Evolutionary conservation across 2,329 filamentous ascomycete genomes (phyloP), one percentile per base, ranked within the genome.

Genomic region (Fusarium falciforme): DNA sequence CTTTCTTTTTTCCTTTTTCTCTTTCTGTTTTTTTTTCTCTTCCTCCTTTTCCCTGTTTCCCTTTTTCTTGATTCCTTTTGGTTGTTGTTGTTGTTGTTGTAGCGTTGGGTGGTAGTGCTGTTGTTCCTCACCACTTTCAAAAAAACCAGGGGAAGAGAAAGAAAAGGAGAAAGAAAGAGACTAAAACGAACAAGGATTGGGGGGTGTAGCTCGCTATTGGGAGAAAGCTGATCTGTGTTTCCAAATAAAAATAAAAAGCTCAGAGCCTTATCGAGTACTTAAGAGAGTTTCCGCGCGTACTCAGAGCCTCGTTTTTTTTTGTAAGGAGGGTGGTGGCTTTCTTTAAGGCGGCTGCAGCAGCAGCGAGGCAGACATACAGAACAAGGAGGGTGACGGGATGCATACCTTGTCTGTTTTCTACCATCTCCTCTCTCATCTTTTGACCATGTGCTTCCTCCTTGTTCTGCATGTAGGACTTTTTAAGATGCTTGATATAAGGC

Each of bases 241-340:
- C 47, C 6, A 31, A 52, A 52, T 52, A 31, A 52, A 47, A 29
- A 16, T 6, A 25, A 27, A 49, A 8, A 27, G 6, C 42, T 17
- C 58, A 42, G 66, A 75, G 73, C 73, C 73, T 75, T 54, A 33
- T 65, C 62, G 20, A 59, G 61, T 74, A 74, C 72, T 62, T 70
- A 31, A 33, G 25, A 33, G 25, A 36, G 44, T 7, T 20, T 25
- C 22, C 42, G 12, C 40, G 20, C 61, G 63, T 71, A 64, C 9
- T 36, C 59, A 67, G 73, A 76, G 73, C 73, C 70, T 69, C 35
- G 65, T 71, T 68, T 55, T 68, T 55, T 71, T 44, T 40, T n/a
- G 11, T 20, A 2, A 35, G n/a, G 49, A 27, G 58, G 52, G 38
- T 62, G 47, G 68, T 62, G 47, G 68, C 47, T 47, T 54, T 35